Base-by-base conservation (phyloP, 75 land plant genomes). In the Pinus albicaulis region DNA sequence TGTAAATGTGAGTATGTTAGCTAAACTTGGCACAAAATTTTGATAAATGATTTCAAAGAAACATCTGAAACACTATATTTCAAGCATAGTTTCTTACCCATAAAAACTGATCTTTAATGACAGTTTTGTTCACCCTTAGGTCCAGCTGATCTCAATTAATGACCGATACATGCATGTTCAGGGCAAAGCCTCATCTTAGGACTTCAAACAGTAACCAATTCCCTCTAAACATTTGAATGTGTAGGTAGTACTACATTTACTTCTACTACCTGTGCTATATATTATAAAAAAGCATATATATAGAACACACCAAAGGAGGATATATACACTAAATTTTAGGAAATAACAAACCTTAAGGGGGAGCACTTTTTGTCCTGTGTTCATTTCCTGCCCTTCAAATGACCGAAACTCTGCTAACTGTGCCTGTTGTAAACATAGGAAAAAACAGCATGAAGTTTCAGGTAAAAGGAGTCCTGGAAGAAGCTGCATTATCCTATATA, bases 361-460 rank as follows among this genome's bases (percentile, higher is more conserved):
- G 28, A 90, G 89, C 78, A 95, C 90, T 77, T 85, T 92, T 71
- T 95, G 95, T 7, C 86, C 93, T 31, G 81, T 77, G 57, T 80
- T 84, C 96, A 95, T 92, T 66, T 95, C 95, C 44, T 91, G 93
- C 11, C 89, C 96, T 93, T 93, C 98, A 83, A 59, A 85, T 59
- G 95, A 83, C 24, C 96, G 87, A 76, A 91, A 95, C 16, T 95
- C 98, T 10, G 82, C 71, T 20, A 95, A 76, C 80, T 95, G 98
- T 56, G 92, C 25, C 98, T 95, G 89, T 2, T 22, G 20, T 25
- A 17, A 53, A 28, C 80, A 36, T 56, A 17, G 26, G 44, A 48
- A 75, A 22, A 23, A 74, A 74, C 23, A 74, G 17, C 24, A 17
- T 23, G 24, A 23, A 13, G 8, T 26, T 31, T 74, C 28, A 74